These are phyloP conservation scores for Reutealis trisperma DNA, from an alignment of 345 rosid genomes.

Conservation along the genomic window DNA sequence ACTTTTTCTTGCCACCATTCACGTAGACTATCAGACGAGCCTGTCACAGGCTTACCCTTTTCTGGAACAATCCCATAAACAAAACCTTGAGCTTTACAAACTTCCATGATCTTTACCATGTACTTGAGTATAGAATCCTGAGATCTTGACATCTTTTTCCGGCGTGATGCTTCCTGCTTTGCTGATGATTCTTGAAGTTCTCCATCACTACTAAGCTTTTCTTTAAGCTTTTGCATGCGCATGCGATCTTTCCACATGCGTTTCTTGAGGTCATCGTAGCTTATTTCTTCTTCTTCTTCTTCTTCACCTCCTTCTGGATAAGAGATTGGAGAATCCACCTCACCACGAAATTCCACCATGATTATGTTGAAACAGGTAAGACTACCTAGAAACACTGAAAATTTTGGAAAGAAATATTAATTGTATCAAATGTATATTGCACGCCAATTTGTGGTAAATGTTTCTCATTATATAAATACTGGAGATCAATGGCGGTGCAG, in stretches of 20 bases:
- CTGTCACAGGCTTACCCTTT: constrained; percentile 66
- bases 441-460: neutral
- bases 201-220: constrained; percentile 13
- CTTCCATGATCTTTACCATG: constrained; percentile 79
- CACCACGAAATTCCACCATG: constrained; percentile 11
- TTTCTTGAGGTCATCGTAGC: constrained; percentile 59
- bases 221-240: constrained; percentile 50
- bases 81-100: constrained; percentile 63
- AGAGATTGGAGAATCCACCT: neutral
- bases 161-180: constrained; percentile 38
- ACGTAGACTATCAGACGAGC: constrained; percentile 65
- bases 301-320: too few relatives aligned
- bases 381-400: neutral
- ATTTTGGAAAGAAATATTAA: too few relatives aligned
- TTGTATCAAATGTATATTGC: neutral
- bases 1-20: constrained; percentile 73
- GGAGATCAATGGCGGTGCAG: neutral
- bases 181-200: constrained; percentile 13
- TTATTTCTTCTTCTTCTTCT: constrained; percentile 29
- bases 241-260: constrained; percentile 58
- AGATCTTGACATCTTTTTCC: constrained; percentile 57
- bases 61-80: constrained; percentile 74
- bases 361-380: neutral
- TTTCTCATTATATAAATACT: neutral
- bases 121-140: constrained; percentile 69